Conservation (phyloP, 2,329 filamentous ascomycete genomes). For the Cercospora beticola region DNA sequence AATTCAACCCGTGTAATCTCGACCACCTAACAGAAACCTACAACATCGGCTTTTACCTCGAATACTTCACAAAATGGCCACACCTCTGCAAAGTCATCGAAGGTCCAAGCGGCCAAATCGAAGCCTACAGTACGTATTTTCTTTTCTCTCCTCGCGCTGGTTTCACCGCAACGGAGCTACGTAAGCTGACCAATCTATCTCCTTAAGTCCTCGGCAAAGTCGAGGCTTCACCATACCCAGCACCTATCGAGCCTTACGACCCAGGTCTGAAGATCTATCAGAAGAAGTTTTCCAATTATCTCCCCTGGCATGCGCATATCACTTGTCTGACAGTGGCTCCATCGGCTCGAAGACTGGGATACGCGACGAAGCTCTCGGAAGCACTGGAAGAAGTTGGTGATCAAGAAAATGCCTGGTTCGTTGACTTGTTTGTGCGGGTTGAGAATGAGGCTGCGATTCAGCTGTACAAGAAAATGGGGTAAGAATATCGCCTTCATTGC, state of each 20-base stretch:
- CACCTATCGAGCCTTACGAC: slow-evolving; percentile 70
- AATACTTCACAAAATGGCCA: slow-evolving; percentile 95
- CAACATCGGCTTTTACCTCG: slow-evolving; percentile 90
- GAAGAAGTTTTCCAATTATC: slow-evolving; percentile 63
- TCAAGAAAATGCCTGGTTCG: slow-evolving; percentile 84
- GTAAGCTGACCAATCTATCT: not conserved
- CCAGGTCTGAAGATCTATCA: slow-evolving; percentile 45
- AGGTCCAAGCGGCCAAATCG: slow-evolving; percentile 79
- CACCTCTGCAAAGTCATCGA: slow-evolving; percentile 91
- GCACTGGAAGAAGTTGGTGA: slow-evolving; percentile 81
- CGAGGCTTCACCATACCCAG: slow-evolving; percentile 73
- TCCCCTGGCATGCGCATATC: slow-evolving; percentile 99
- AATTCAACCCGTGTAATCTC: slow-evolving; percentile 90
- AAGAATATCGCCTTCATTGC: slow-evolving; percentile 26
- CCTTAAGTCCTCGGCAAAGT: slow-evolving; percentile 88
- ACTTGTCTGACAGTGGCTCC: slow-evolving; percentile 93
- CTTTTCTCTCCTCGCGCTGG: not conserved
- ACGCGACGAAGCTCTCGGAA: slow-evolving; percentile 79
- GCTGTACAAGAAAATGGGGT: slow-evolving; percentile 89
- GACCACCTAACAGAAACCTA: slow-evolving; percentile 98
- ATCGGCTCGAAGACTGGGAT: slow-evolving; percentile 77
- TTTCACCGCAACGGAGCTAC: not conserved
- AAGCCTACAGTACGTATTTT: slow-evolving; percentile 78
- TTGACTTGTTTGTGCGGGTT: slow-evolving; percentile 88
- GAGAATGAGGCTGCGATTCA: slow-evolving; percentile 84